Base-by-base conservation (phyloP, 2,329 filamentous ascomycete species). In the Alternaria rosae region DNA sequence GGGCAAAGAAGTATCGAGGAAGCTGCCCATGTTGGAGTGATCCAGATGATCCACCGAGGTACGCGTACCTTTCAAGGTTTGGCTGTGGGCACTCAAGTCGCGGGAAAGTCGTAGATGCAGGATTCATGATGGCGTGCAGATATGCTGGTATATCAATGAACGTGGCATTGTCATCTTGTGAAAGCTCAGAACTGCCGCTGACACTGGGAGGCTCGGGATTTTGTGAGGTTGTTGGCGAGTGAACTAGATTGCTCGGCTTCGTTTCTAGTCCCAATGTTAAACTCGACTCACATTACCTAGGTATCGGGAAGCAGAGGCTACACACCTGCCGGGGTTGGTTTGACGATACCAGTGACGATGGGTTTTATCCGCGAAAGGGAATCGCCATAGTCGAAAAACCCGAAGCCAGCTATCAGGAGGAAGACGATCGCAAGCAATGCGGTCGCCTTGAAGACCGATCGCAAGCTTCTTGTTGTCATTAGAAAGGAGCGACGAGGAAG, bases 1-100 rank as follows among this genome's bases (percentile, higher is more conserved):
- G 76, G 0, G 85, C 85, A 61, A 88, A 86, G 71, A 85, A 85
- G 32, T 62, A 70, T 45, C 32, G 63, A 7, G 69, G 67, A 30
- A 38, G 66, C 56, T 53, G 61, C 25, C 60, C 54, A 11, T 28
- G 17, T 32, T 57, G 25, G 20, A 51, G 54, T 15, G 51, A 44
- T 26, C 58, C 38, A 10, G 65, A 45, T 21, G 63, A 48, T 30
- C 44, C 41, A 45, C 53, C 38, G 6, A 73, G 57, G 48, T 70
- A 64, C 21, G 56, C 53, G 57, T 71, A 73, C 11, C 70, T 68
- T 35, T 64, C 54, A 30, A 58, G 35, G 43, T 66, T 43, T 30
- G 66, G 62, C 23, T 58, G 41, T 35, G 69, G 66, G 41, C 69
- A 73, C 38, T 71, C 66, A 10, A 71, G 66, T 35, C 63, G 64